These are phyloP conservation scores for Hypoxylon sp. DNA, from an alignment of 2,329 filamentous ascomycete genomes.

Conservation along the genomic window DNA sequence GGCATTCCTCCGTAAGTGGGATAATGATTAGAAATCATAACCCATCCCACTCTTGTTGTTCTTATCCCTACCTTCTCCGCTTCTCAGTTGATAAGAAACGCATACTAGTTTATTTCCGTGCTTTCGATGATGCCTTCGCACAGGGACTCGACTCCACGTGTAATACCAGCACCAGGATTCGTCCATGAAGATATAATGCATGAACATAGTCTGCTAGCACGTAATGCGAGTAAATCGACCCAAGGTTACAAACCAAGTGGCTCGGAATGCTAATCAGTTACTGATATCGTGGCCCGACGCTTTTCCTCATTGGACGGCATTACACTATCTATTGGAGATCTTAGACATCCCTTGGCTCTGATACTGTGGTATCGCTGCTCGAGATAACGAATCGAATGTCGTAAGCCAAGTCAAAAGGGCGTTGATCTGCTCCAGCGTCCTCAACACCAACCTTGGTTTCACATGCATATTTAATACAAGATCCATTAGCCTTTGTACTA, in stretches of 20 bases:
- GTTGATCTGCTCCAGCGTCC: neutral
- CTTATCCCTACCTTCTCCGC: neutral
- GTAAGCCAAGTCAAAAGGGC: neutral
- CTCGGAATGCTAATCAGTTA: constrained; percentile 11
- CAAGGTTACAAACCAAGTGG: constrained; percentile 2
- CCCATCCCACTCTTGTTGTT: constrained; percentile 13
- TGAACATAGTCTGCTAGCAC: neutral
- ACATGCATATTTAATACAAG: neutral
- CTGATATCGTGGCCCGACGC: neutral
- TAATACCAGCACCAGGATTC: neutral
- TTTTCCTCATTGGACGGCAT: constrained; percentile 12
- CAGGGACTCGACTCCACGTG: neutral
- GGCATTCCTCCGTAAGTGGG: constrained; percentile 7
- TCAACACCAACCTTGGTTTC: neutral
- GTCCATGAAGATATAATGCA: neutral
- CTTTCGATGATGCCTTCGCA: neutral
- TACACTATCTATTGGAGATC: constrained; percentile 27
- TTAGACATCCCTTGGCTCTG: constrained; percentile 18
- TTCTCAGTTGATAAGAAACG: constrained; percentile 3
- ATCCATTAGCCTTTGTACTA: neutral
- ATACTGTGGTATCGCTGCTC: constrained; percentile 2
- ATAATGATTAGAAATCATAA: constrained; percentile 7
- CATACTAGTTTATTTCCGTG: too few relatives aligned
- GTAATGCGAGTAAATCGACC: constrained; percentile 3
- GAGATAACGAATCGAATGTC: constrained; percentile 23